Conservation (phyloP, 2,329 filamentous ascomycete species). For the Sarocladium brachiariae region DNA sequence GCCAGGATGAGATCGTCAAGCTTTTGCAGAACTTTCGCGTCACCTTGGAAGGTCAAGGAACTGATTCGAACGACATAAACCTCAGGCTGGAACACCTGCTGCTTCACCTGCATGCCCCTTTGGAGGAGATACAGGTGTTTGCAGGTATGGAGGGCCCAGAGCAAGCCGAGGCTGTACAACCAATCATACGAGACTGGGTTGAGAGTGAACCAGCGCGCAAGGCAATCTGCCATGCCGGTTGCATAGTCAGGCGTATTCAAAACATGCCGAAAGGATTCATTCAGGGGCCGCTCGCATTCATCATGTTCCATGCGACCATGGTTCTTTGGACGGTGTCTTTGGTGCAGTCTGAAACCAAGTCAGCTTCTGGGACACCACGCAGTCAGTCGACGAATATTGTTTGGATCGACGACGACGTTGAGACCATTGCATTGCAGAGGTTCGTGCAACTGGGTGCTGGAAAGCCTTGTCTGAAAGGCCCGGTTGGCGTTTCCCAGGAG, state of each 20-base stretch:
- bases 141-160: constrained; percentile 34
- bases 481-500: not conserved
- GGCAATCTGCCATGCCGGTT: constrained; percentile 22
- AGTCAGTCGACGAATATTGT: not conserved
- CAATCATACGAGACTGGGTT: constrained; percentile 29
- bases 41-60: constrained; percentile 2
- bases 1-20: constrained; percentile 22
- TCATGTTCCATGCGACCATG: constrained; percentile 21
- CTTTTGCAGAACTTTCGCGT: constrained; percentile 14
- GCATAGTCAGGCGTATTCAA: constrained; percentile 19
- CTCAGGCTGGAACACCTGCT: constrained; percentile 26
- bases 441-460: constrained; percentile 5
- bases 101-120: constrained; percentile 31
- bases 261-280: constrained; percentile 14
- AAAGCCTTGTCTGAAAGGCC: not conserved
- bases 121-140: constrained; percentile 35
- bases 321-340: constrained; percentile 20
- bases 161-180: constrained; percentile 27
- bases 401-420: not conserved
- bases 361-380: not conserved
- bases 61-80: constrained; percentile 19
- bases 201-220: constrained; percentile 26
- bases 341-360: not conserved
- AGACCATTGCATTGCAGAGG: not conserved
- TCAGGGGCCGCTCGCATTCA: constrained; percentile 18